Evolutionary conservation across 2,329 filamentous ascomycete genomes (phyloP).

Genomic region (Simplicillium aogashimaense): DNA sequence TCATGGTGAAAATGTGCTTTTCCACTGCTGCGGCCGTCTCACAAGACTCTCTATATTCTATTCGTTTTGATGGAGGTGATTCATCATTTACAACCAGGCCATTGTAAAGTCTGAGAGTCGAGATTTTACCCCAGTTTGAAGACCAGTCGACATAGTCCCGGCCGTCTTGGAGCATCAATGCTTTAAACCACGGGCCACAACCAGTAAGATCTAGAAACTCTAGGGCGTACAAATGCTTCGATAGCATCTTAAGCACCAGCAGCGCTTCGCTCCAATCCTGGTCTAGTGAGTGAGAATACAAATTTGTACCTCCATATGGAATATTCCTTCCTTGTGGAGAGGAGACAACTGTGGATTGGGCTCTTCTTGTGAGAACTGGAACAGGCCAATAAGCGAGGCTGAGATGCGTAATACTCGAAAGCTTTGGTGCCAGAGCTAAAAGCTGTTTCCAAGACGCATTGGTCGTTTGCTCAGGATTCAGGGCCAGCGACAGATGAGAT

Average conservation of each 20-base stretch:
- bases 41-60: slow-evolving; percentile 22
- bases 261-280: slow-evolving; percentile 51
- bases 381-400: slow-evolving; percentile 54
- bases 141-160: slow-evolving; percentile 44
- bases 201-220: slow-evolving; percentile 54
- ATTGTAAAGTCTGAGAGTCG: slow-evolving; percentile 30
- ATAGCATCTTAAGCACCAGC: slow-evolving; percentile 42
- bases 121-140: slow-evolving; percentile 42
- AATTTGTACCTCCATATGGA: slow-evolving; percentile 44
- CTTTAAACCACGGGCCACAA: slow-evolving; percentile 44
- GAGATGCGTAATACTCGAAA: slow-evolving; percentile 48
- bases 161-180: slow-evolving; percentile 30
- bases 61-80: slow-evolving; percentile 19
- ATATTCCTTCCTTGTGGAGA: slow-evolving; percentile 31
- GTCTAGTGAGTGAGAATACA: slow-evolving; percentile 48
- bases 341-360: slow-evolving; percentile 35
- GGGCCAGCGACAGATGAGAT: slow-evolving; percentile 50
- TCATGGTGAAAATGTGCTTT: slow-evolving; percentile 32
- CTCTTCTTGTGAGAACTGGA: slow-evolving; percentile 46
- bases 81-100: slow-evolving; percentile 30
- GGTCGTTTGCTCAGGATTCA: slow-evolving; percentile 22
- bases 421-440: slow-evolving; percentile 39
- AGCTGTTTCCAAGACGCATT: slow-evolving; percentile 49
- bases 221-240: slow-evolving; percentile 43
- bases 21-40: slow-evolving; percentile 32